Conservation (phyloP, 768 basidiomycete genomes). For the Ramaria rubella region DNA sequence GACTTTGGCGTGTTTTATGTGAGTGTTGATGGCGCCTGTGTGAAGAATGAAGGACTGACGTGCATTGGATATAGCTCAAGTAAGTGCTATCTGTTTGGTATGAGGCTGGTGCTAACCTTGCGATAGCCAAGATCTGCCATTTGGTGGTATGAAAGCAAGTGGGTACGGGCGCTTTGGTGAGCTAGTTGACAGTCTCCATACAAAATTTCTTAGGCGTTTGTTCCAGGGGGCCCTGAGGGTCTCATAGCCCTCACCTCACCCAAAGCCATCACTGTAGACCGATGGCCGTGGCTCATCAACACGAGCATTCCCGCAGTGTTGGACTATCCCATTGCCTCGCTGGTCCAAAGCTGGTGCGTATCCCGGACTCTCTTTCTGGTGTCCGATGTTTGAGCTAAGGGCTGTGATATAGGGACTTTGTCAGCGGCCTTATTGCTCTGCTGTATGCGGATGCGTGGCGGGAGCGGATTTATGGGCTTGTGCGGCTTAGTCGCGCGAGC, state of each 20-base stretch:
- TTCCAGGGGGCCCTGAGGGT: constrained; percentile 84
- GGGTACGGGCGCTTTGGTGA: constrained; percentile 92
- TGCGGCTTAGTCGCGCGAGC: constrained; percentile 9
- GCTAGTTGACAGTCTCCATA: constrained; percentile 16
- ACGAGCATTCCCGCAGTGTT: constrained; percentile 81
- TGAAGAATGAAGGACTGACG: too few relatives aligned
- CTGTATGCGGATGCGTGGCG: constrained; percentile 44
- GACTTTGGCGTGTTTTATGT: constrained; percentile 90
- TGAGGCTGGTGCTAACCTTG: constrained; percentile 19
- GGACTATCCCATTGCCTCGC: constrained; percentile 78
- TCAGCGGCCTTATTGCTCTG: constrained; percentile 41
- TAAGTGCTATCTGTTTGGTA: constrained; percentile 27
- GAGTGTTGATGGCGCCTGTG: too few relatives aligned
- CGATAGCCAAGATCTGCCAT: constrained; percentile 84
- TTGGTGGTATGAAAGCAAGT: constrained; percentile 86
- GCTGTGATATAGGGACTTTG: constrained; percentile 37
- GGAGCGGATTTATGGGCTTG: constrained; percentile 12
- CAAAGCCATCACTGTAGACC: constrained; percentile 82
- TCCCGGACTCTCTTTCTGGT: not conserved
- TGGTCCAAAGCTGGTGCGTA: constrained; percentile 67
- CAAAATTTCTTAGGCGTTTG: constrained; percentile 4
- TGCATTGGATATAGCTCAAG: too few relatives aligned
- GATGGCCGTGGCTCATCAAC: constrained; percentile 76
- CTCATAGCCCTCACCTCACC: constrained; percentile 80
- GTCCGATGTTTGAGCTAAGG: not conserved